phyloP scores from a whole-genome alignment of 352 stramenopile species.

The Thalassiosira exigua region DNA sequence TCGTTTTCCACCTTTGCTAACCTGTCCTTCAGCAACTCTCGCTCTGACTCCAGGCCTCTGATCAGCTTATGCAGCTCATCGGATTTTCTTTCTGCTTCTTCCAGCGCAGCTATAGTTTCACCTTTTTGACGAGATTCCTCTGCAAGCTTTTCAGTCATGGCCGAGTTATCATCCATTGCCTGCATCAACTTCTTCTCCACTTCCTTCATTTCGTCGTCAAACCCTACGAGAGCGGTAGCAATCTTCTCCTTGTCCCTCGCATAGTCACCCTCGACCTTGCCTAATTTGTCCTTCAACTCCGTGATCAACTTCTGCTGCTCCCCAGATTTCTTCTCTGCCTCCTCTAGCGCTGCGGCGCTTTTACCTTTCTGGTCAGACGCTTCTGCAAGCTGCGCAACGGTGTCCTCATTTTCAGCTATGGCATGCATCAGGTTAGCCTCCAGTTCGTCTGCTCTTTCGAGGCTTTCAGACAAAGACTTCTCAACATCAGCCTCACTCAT shows the following conservation, averaged over 20 bases:
- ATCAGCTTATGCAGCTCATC: neutral
- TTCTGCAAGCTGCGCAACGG: slow-evolving; percentile 13
- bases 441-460: too few species aligned
- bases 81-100: slow-evolving; percentile 1
- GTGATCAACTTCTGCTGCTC: too few species aligned
- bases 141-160: neutral
- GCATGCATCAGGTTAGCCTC: too few species aligned
- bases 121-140: neutral
- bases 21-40: neutral
- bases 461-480: too few species aligned
- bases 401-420: too few species aligned
- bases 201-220: slow-evolving; percentile 45
- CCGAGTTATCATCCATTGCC: slow-evolving; percentile 3
- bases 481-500: too few species aligned
- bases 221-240: slow-evolving; percentile 31
- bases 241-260: slow-evolving; percentile 36
- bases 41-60: neutral
- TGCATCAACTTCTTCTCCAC: slow-evolving; percentile 46
- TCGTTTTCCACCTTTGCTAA: slow-evolving; percentile 2
- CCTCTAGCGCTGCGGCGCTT: slow-evolving; percentile 18
- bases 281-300: slow-evolving; percentile 24
- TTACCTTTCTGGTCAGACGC: slow-evolving; percentile 23
- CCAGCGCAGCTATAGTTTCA: neutral
- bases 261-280: slow-evolving; percentile 19
- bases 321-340: too few species aligned